Percentiles rank a stretch among this genome's conserved stretches.
These are phyloP conservation scores for Peronospora belbahrii DNA, from an alignment of 352 stramenopile genomes.

Conservation along the genomic window DNA sequence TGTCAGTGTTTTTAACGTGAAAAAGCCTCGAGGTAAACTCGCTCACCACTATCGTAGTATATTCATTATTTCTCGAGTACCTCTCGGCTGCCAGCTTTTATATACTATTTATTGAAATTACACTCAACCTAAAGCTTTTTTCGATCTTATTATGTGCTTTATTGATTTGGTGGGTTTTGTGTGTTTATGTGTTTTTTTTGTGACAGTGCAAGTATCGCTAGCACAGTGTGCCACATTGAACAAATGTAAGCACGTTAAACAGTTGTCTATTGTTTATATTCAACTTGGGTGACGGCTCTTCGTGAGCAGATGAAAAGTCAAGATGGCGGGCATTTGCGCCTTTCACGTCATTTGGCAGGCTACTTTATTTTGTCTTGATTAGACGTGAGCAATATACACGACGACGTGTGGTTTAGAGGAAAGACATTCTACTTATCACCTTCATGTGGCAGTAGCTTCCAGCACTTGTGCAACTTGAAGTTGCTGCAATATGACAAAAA, in stretches of 20 bases:
- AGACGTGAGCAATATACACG: no score
- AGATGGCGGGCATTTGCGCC: neutral
- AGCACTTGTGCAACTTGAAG: neutral
- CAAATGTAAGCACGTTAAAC: neutral
- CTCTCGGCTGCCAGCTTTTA: slow-evolving; percentile 10
- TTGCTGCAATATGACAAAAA: neutral
- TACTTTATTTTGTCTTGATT: no score
- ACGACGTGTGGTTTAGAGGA: no score
- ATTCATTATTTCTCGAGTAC: slow-evolving; percentile 16
- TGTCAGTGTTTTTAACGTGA: no score
- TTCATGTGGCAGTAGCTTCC: no score
- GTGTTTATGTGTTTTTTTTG: neutral
- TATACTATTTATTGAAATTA: slow-evolving; percentile 28
- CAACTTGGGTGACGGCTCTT: neutral
- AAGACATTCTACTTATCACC: neutral
- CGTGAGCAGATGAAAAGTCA: neutral
- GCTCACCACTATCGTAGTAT: slow-evolving; percentile 1
- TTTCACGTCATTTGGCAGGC: no score
- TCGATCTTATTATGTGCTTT: neutral
- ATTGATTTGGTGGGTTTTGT: slow-evolving; percentile 7
- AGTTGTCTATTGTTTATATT: neutral
- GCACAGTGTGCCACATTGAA: neutral
- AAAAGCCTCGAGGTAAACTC: neutral
- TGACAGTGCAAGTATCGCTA: neutral
- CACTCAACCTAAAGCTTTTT: slow-evolving; percentile 7